Evolutionary conservation across 2,329 filamentous ascomycete genomes (phyloP).

Genomic region (Aspergillus versicolor): DNA sequence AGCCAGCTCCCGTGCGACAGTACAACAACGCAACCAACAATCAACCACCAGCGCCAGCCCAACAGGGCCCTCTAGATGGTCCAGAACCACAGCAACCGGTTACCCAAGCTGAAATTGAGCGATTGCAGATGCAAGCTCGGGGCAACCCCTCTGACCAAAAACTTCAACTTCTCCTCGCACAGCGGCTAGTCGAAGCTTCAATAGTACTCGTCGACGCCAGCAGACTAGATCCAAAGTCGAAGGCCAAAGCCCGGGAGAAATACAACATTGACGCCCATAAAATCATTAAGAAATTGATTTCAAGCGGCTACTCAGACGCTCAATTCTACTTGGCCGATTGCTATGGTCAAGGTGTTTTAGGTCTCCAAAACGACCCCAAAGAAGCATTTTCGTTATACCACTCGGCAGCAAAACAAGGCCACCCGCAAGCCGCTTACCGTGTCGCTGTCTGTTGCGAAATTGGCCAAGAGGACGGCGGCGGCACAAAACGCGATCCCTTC

Average conservation of each 20-base stretch:
- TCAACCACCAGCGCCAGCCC: constrained; percentile 36
- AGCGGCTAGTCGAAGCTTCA: constrained; percentile 82
- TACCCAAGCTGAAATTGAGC: constrained; percentile 75
- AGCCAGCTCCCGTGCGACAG: constrained; percentile 54
- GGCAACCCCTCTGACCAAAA: constrained; percentile 70
- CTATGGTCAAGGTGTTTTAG: constrained; percentile 77
- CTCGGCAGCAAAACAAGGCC: constrained; percentile 84
- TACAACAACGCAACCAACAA: constrained; percentile 40
- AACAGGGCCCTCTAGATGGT: constrained; percentile 21
- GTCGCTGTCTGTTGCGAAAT: constrained; percentile 98
- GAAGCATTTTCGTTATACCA: constrained; percentile 94
- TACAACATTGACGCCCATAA: constrained; percentile 87
- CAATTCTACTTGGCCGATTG: constrained; percentile 95
- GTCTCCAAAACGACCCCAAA: constrained; percentile 77
- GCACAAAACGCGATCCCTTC: constrained; percentile 82
- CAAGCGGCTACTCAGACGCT: constrained; percentile 72
- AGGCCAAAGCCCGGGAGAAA: constrained; percentile 69
- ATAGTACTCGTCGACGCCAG: constrained; percentile 73
- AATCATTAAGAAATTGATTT: constrained; percentile 81
- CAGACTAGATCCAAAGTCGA: constrained; percentile 65
- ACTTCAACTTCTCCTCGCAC: constrained; percentile 71
- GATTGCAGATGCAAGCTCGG: constrained; percentile 67
- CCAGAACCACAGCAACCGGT: constrained; percentile 53
- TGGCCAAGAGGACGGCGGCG: constrained; percentile 88
- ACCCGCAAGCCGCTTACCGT: constrained; percentile 84